Percentiles rank a stretch among this genome's conserved stretches.
Conservation (phyloP, 257 asterid species). For the Cynanchum wilfordii region DNA sequence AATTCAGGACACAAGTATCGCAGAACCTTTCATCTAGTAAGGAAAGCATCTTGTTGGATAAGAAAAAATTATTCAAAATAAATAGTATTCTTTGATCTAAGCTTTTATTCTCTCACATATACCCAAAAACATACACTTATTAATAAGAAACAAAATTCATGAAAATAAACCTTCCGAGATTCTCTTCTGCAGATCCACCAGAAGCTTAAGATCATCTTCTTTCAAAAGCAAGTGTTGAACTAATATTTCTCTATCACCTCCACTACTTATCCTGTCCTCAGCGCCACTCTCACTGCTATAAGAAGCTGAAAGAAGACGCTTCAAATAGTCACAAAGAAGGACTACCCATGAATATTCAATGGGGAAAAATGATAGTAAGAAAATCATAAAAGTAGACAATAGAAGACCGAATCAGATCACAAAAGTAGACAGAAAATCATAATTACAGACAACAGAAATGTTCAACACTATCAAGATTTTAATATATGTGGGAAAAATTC, state of each 20-base stretch:
- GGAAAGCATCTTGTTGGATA: not conserved
- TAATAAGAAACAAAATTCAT: constrained; percentile 2
- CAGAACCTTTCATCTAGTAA: not conserved
- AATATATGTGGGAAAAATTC: not conserved
- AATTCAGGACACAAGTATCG: constrained; percentile 1
- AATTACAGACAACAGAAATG: not conserved
- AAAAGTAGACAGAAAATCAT: not conserved
- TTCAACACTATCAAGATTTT: not conserved
- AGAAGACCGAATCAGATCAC: not conserved
- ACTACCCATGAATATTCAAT: not conserved
- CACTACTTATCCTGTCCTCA: constrained; percentile 41
- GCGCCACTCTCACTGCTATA: constrained; percentile 50
- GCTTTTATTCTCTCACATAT: not conserved
- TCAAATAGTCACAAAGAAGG: constrained; percentile 7
- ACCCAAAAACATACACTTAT: not conserved
- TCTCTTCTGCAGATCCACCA: constrained; percentile 71
- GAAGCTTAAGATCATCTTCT: constrained; percentile 79
- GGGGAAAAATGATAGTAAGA: not conserved
- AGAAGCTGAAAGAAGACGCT: constrained; percentile 48
- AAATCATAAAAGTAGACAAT: not conserved
- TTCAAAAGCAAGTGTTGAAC: constrained; percentile 93
- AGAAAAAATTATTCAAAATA: not conserved
- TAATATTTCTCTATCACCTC: constrained; percentile 63
- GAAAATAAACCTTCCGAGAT: constrained; percentile 48
- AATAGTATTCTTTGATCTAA: not conserved